Evolutionary conservation across 179 eudicot species (phyloP), one percentile per base, ranked within the genome.

Genomic region (Heliamphora pulchella): DNA sequence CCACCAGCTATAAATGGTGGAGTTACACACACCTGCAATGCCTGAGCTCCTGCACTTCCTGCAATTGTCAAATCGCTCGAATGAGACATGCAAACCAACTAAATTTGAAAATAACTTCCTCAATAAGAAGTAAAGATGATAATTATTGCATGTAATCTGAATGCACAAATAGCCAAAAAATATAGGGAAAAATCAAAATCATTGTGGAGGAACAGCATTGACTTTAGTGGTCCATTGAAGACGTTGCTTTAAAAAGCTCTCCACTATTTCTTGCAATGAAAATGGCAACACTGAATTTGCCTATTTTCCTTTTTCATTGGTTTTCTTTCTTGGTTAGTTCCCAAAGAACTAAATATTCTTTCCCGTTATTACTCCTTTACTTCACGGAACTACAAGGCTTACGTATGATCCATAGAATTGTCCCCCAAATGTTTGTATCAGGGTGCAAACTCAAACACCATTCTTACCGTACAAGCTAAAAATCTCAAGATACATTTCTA

Each of bases 21-120:
- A 79, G 84, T 83, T 65, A 86, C 67, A 39, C 85, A 86, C 71
- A 88, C 74, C 74, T 89, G 96, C 84, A 90, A 74, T 66, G 91
- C 59, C 80, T 85, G 95, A 75, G 87, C 86, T 51, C 85, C 78
- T 53, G 89, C 70, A 76, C 66, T 79, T 76, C 89, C 91, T 88
- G 88, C 80, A 70, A 79, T 50, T 13, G 51, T 20, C 4, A 15
- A 78, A 57, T 55, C 79, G 18, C 68, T 65, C 8, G 3, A 3
- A 3, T 79, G 1, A 75, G 70, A 66, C 59, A 68, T 18, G 54
- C 10, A 41, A n/a, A 48, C 55, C 46, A 7, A 3, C 44, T 8
- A n/a, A 67, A 67, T 15, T 39, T 41, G 31, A 13, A 64, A 17
- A 39, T 22, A 15, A 6, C 9, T 22, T 2, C 44, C 46, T 22